Evolutionary conservation across 1,284 basidiomycete species (phyloP).

Genomic region (Leccinum pallidistipes): DNA sequence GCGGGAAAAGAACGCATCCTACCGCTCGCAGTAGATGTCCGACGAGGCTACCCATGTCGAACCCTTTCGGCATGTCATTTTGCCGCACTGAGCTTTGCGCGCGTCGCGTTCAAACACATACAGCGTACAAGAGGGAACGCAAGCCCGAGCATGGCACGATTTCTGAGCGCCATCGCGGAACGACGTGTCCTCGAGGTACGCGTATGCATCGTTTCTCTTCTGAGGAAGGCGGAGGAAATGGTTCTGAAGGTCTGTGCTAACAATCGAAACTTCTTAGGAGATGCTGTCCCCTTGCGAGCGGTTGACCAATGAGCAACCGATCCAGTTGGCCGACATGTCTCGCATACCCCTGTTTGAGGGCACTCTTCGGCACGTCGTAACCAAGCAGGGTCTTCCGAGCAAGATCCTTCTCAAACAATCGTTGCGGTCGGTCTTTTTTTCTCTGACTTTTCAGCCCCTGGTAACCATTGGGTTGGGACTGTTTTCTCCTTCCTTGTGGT

Average conservation of each 20-base stretch:
- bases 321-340: slow-evolving; percentile 23
- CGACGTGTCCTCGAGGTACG: slow-evolving; percentile 22
- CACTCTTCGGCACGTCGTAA: slow-evolving; percentile 15
- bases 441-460: neutral
- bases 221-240: neutral
- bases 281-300: slow-evolving; percentile 20
- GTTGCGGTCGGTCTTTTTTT: slow-evolving; percentile 18
- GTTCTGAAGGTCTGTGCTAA: slow-evolving; percentile 4
- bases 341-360: slow-evolving; percentile 25
- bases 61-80: slow-evolving; percentile 20
- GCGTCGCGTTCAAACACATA: slow-evolving; percentile 40
- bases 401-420: slow-evolving; percentile 26
- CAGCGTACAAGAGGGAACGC: slow-evolving; percentile 31
- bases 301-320: slow-evolving; percentile 5
- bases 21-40: slow-evolving; percentile 9
- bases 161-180: slow-evolving; percentile 14
- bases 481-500: neutral
- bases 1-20: slow-evolving; percentile 28
- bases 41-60: slow-evolving; percentile 8
- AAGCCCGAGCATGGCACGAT: slow-evolving; percentile 31
- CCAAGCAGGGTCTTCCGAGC: slow-evolving; percentile 16
- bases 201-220: neutral
- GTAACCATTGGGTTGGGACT: slow-evolving; percentile 4
- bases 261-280: slow-evolving; percentile 12
- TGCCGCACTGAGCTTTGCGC: slow-evolving; percentile 28